Percentiles rank a stretch among this genome's conserved stretches.
phyloP scores from a whole-genome alignment of 1,284 basidiomycete genomes.

The Coniophora puteana region DNA sequence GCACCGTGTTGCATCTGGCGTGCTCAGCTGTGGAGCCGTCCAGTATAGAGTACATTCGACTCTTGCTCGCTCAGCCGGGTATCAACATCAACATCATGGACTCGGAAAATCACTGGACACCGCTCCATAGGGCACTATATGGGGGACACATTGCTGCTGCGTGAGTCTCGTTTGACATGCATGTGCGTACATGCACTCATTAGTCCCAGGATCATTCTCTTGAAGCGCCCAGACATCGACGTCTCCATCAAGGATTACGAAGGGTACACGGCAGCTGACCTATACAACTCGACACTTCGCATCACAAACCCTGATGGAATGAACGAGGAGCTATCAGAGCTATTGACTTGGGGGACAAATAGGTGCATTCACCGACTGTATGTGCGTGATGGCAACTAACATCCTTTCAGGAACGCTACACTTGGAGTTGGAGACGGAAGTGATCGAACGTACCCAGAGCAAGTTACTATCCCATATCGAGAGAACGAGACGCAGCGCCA shows the following conservation, averaged over 20 bases:
- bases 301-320: conserved; percentile 59
- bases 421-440: conserved; percentile 82
- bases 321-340: conserved; percentile 44
- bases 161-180: conserved; percentile 32
- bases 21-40: conserved; percentile 57
- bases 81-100: conserved; percentile 86
- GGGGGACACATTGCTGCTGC: conserved; percentile 80
- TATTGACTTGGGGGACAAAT: conserved; percentile 93
- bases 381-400: conserved; percentile 8
- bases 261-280: conserved; percentile 90
- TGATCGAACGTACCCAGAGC: conserved; percentile 81
- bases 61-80: conserved; percentile 76
- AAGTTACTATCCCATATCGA: conserved; percentile 54
- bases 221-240: conserved; percentile 77
- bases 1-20: conserved; percentile 85
- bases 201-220: conserved; percentile 58
- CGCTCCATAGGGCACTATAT: conserved; percentile 91
- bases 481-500: conserved; percentile 16
- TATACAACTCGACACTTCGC: conserved; percentile 89
- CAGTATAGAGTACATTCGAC: conserved; percentile 75
- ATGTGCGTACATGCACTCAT: neutral
- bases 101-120: conserved; percentile 86
- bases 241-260: conserved; percentile 79
- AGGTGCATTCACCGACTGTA: conserved; percentile 37
- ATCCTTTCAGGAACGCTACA: conserved; percentile 62